Evolutionary conservation across 1,284 basidiomycete genomes (phyloP), one percentile per base, ranked within the genome.

Genomic region (Tylopilus orsonianus): DNA sequence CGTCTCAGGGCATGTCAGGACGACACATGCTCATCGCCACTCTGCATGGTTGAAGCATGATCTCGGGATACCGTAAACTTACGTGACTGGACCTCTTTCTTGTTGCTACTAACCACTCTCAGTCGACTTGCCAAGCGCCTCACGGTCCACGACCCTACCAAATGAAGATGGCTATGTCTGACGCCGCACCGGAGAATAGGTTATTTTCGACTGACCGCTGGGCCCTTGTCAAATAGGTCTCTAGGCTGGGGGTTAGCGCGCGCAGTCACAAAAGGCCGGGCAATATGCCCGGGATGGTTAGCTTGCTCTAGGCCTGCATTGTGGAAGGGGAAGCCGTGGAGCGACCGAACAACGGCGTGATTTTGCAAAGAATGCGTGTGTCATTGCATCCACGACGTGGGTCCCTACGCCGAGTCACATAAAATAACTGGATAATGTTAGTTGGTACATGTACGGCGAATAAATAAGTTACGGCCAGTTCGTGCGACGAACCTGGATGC

Each of bases 11-110:
- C 22, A 13, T 29, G 42, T 47, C 48, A 40, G 41, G 49, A 41
- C 30, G 43, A 37, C 38, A 18, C 56, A 57, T 62, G 53, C 58
- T 65, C 63, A 62, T 34, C 57, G 62, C 60, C 64, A 62, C 60
- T n/a, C n/a, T 65, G 60, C 60, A 18, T 63, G 64, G 55, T 51
- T 36, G 35, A 50, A 42, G 60, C 64, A 56, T 51, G 60, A 66
- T 57, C 33, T 33, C 59, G 63, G 64, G 37, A 64, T 67, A 54
- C 48, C 61, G 65, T 64, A 52, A 50, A 4, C 41, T 65, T 67
- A 64, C 65, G 65, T 58, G 52, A 60, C 48, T 13, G 6, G 41
- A 7, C 48, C 33, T 39, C 40, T 4, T 12, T 22, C 26, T 35
- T 41, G 35, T 39, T 48, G 52, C 47, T 45, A 16, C 18, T 18